Evolutionary conservation across 495 filamentous ascomycete genomes (phyloP), one percentile per base, ranked within the genome.

Genomic region (Elasticomyces elasticus): DNA sequence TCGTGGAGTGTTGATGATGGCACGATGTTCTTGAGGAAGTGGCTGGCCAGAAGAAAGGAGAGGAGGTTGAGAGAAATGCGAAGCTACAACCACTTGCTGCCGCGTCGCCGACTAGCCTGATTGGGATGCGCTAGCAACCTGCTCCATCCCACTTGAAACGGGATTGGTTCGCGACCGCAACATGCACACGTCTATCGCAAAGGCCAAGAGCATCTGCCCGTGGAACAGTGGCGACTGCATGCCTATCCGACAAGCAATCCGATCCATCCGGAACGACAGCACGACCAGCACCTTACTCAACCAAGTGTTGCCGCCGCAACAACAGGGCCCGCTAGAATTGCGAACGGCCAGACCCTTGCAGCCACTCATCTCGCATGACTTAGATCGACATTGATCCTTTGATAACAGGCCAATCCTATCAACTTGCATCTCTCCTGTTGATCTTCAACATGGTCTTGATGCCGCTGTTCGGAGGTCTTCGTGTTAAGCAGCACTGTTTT

Each of bases 1-100:
- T 51, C 37, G 49, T 28, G 15, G 30, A 51, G 7, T 7, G 54
- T 49, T 52, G 55, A 45, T 27, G 49, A 23, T 49, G 53, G 23
- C 31, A 48, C 24, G 54, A 37, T 48, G 30, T 26, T n/a, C 23
- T 58, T 51, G 48, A 52, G 28, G 26, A 35, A 41, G 37, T 30
- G 44, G 54, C 9, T 20, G 52, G 52, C 42, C 19, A 26, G 46
- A 23, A 24, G n/a, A 22, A 12, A 24, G 23, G 24, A 57, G 47
- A 40, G 40, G 48, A 52, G 55, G 49, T 41, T 24, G 48, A 28
- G 55, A 52, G 55, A 46, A 37, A 47, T 26, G 55, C 40, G 17
- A 27, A 52, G 40, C 48, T 40, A n/a, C n/a, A n/a, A n/a, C n/a
- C n/a, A n/a, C n/a, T 24, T 37, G 55, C n/a, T n/a, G 55, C 53